Percentiles rank a stretch among this genome's conserved stretches.
These are phyloP conservation scores for Malus hybrid DNA, from an alignment of 331 rosid species.

Conservation along the genomic window DNA sequence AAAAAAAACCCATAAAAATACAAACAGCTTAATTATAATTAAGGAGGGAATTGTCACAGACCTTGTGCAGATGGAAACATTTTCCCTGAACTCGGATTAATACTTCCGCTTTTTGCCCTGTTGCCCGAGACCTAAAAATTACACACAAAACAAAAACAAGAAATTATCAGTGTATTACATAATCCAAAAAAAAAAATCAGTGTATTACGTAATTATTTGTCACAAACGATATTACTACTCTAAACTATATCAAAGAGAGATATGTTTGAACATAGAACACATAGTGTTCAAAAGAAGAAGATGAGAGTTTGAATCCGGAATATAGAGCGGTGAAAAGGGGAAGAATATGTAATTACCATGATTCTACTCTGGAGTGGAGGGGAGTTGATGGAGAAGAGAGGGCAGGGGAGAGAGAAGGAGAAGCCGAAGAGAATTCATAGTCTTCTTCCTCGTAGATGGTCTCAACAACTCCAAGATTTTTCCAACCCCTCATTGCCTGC, in stretches of 20 bases:
- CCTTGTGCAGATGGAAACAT: constrained; percentile 81
- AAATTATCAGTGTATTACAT: not conserved
- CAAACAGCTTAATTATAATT: not conserved
- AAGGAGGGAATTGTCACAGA: constrained; percentile 10
- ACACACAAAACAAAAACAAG: not conserved
- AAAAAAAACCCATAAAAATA: not conserved
- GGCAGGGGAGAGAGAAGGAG: constrained; percentile 50
- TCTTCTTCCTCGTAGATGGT: constrained; percentile 83
- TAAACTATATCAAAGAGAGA: no score
- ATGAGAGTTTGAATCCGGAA: not conserved
- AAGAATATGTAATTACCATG: constrained; percentile 36
- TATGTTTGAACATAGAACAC: no score
- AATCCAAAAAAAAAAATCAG: not conserved
- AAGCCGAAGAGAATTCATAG: constrained; percentile 46
- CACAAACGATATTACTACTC: no score
- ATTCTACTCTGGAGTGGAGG: constrained; percentile 42
- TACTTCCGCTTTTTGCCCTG: constrained; percentile 46
- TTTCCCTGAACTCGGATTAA: constrained; percentile 53
- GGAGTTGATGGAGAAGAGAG: constrained; percentile 60
- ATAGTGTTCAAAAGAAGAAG: not conserved
- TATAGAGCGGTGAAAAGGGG: no score
- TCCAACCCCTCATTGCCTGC: constrained; percentile 37
- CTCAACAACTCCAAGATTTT: constrained; percentile 51
- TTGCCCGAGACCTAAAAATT: constrained; percentile 37
- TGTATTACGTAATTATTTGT: no score